These are phyloP conservation scores for Hymenoscyphus infarciens DNA, from an alignment of 2,329 filamentous ascomycete genomes.

Conservation along the genomic window DNA sequence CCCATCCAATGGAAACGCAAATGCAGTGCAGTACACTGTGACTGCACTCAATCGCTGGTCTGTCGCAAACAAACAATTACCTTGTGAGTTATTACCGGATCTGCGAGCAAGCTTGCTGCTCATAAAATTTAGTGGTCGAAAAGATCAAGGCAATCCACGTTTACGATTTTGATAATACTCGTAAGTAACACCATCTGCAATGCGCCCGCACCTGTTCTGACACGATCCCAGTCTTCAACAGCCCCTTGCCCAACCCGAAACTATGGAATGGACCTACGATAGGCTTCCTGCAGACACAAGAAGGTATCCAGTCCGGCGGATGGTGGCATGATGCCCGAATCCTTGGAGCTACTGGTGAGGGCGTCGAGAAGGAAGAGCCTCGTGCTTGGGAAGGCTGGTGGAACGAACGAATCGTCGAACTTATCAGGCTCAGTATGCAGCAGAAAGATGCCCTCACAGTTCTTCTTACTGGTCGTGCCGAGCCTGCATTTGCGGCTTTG, in stretches of 20 bases:
- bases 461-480: constrained; percentile 80
- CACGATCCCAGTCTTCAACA: constrained; percentile 69
- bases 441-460: constrained; percentile 84
- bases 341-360: constrained; percentile 80
- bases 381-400: constrained; percentile 91
- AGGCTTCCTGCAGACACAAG: constrained; percentile 70
- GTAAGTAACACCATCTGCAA: constrained; percentile 46
- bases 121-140: constrained; percentile 48
- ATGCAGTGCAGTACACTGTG: constrained; percentile 47
- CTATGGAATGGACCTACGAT: constrained; percentile 80
- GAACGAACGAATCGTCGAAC: constrained; percentile 84
- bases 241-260: constrained; percentile 82
- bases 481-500: constrained; percentile 71
- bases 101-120: constrained; percentile 16
- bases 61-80: constrained; percentile 67
- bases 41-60: constrained; percentile 84
- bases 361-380: constrained; percentile 74
- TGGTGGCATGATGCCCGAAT: constrained; percentile 97
- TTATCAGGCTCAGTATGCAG: constrained; percentile 75
- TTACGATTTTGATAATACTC: constrained; percentile 97
- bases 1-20: constrained; percentile 13
- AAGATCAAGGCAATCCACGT: constrained; percentile 79
- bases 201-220: constrained; percentile 13
- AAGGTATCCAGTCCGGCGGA: constrained; percentile 76
- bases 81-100: constrained; percentile 45